These are phyloP conservation scores for Xylariaceae sp. DNA, from an alignment of 2,329 filamentous ascomycete species.

Conservation along the genomic window DNA sequence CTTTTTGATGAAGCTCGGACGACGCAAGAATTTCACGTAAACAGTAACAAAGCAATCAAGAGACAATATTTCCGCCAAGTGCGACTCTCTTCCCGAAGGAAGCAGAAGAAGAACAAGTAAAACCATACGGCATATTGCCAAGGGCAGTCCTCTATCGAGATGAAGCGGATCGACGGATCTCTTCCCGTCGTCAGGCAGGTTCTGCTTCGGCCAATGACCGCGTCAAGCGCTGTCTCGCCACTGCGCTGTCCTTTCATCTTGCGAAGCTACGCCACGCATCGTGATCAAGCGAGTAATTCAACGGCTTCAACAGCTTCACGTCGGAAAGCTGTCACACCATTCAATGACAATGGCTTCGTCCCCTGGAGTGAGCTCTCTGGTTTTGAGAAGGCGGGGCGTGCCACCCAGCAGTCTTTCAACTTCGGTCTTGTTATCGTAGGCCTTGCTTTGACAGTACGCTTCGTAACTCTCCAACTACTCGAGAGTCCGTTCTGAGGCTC, in stretches of 20 bases:
- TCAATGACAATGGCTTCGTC: slow-evolving; percentile 79
- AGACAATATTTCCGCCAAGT: background rate
- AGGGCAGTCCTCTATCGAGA: background rate
- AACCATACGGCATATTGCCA: background rate
- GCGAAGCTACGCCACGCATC: slow-evolving; percentile 57
- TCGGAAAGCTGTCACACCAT: slow-evolving; percentile 69
- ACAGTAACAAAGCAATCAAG: background rate
- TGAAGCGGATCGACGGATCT: slow-evolving; percentile 29
- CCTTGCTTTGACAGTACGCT: slow-evolving; percentile 64
- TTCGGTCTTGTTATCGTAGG: slow-evolving; percentile 72
- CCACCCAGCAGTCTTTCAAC: slow-evolving; percentile 88
- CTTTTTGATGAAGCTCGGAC: slow-evolving; percentile 18
- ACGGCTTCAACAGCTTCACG: slow-evolving; percentile 40
- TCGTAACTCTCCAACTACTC: background rate
- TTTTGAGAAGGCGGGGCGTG: slow-evolving; percentile 73
- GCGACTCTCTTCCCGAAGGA: background rate
- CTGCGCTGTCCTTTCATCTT: slow-evolving; percentile 36
- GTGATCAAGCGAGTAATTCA: slow-evolving; percentile 35
- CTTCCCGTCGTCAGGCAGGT: slow-evolving; percentile 44
- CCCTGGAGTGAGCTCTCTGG: slow-evolving; percentile 72
- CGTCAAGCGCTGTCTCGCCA: slow-evolving; percentile 28
- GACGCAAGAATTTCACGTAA: background rate
- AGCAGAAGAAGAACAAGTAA: background rate
- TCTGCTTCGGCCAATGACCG: slow-evolving; percentile 36
- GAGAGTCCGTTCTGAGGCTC: slow-evolving; percentile 2